A percentile compares a stretch with the other conserved stretches of the same genome.
These are phyloP conservation scores for Boletus coccyginus DNA, from an alignment of 768 basidiomycete genomes.

Conservation along the genomic window DNA sequence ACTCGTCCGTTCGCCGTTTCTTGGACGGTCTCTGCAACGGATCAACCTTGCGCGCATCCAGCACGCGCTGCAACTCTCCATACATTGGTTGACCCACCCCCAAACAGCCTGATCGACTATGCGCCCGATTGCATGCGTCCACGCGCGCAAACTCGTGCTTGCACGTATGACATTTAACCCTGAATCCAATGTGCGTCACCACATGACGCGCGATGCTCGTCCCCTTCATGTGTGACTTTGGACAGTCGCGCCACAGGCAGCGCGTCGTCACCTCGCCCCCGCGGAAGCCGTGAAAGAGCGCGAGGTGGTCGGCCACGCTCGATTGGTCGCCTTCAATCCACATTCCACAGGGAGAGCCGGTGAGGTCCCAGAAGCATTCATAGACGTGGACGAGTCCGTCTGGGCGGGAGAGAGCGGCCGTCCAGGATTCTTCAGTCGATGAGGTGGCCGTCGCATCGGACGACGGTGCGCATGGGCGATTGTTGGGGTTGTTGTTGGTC, in stretches of 20 bases:
- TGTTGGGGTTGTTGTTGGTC: slow-evolving; percentile 2
- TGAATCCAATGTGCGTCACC: slow-evolving; percentile 31
- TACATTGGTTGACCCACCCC: slow-evolving; percentile 32
- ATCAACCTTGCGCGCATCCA: slow-evolving; percentile 29
- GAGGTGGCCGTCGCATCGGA: slow-evolving; percentile 26
- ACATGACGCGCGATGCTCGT: slow-evolving; percentile 34
- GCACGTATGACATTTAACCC: slow-evolving; percentile 30
- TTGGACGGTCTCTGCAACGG: slow-evolving; percentile 20
- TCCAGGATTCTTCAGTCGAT: slow-evolving; percentile 31
- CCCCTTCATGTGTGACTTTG: slow-evolving; percentile 29
- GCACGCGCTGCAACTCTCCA: slow-evolving; percentile 24
- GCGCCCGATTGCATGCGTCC: slow-evolving; percentile 35
- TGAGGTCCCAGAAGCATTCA: slow-evolving; percentile 29
- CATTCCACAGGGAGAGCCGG: slow-evolving; percentile 28
- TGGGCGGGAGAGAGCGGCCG: slow-evolving; percentile 16
- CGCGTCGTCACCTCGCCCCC: slow-evolving; percentile 31
- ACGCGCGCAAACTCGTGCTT: slow-evolving; percentile 32
- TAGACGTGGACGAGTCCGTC: slow-evolving; percentile 29
- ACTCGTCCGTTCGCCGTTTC: slow-evolving; percentile 32
- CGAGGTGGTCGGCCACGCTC: slow-evolving; percentile 32
- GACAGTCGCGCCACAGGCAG: slow-evolving; percentile 32
- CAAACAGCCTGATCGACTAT: slow-evolving; percentile 29
- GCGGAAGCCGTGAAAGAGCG: slow-evolving; percentile 29
- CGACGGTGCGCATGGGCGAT: slow-evolving; percentile 12
- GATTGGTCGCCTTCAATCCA: slow-evolving; percentile 36